A percentile compares a stretch with the other conserved stretches of the same genome.
Evolutionary conservation across 306 rosid genomes (phyloP).

Genomic region (Albizia julibrissin): DNA sequence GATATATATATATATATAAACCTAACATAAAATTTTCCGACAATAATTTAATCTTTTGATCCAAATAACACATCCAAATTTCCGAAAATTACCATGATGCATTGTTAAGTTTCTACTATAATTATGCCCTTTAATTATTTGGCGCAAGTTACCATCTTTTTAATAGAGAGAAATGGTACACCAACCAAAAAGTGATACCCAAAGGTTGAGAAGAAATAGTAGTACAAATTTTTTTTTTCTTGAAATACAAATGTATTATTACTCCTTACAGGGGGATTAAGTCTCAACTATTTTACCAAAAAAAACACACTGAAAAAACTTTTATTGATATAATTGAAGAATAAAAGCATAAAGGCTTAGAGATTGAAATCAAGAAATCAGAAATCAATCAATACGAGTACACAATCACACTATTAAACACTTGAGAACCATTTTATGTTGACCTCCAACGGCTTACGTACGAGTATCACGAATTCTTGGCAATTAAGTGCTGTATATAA

Average conservation of each 20-base stretch:
- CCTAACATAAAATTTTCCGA: no score
- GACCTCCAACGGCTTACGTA: not conserved
- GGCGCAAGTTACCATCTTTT: no score
- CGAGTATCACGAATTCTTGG: not conserved
- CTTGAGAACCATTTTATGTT: not conserved
- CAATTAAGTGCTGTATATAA: not conserved
- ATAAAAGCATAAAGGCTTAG: not conserved
- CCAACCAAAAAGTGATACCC: not conserved
- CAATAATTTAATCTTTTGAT: no score
- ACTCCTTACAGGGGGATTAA: no score
- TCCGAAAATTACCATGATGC: no score
- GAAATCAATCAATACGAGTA: not conserved
- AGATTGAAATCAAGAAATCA: not conserved
- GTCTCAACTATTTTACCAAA: not conserved
- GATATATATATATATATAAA: no score
- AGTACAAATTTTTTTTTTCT: no score
- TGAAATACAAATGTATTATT: no score
- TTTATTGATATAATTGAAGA: not conserved
- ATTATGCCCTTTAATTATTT: no score
- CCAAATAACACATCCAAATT: no score
- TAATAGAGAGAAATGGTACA: no score
- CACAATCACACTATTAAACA: not conserved
- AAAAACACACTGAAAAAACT: not conserved
- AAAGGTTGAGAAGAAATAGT: not conserved
- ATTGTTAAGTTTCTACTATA: no score